Base-by-base conservation (phyloP, 2,329 filamentous ascomycete genomes). In the Ceratocystis lukuohia region DNA sequence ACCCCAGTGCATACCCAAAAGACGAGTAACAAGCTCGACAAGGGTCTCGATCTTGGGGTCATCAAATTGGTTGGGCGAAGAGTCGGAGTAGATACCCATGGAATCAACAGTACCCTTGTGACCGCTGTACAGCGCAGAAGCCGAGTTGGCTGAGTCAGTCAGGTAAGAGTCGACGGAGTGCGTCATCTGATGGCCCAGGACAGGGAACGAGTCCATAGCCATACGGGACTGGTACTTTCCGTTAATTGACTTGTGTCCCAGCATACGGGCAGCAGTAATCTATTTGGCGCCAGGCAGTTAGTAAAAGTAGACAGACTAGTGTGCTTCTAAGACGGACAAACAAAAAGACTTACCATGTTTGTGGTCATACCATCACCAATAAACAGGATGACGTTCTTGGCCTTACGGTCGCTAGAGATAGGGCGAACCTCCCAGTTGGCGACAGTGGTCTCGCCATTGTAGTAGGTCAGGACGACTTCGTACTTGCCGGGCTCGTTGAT, bases 1-100 rank as follows among this genome's bases (percentile, higher is more conserved):
- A 66, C 83, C 83, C 81, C 82, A 84, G 33, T 79, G 79, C 64
- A 79, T 85, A 67, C 77, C 81, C 75, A 82, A 84, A 65, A 90
- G 79, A 66, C 90, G 86, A 70, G 83, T 81, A 76, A 93, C 86
- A 67, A 94, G 80, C 75, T 91, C 88, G 25, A 88, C 85, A 73
- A 95, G 89, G 15, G 86, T 90, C 78, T 94, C 90, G 25, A 95
- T 83, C 77, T 93, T 94, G 65, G 90, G 90, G 72, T 95, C 90
- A 73, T 95, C 90, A 70, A 90, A 90, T 2, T 81, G 76, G 71
- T 87, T 81, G 12, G 82, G 78, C 61, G 87, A 91, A 0, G 88
- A 91, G 74, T 95, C 90, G 53, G 81, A 88, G 68, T 94, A 92
- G 41, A 93, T 82, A 70, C 81, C 88, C 76, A 94, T 83, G 33